phyloP scores from a whole-genome alignment of 2,329 filamentous ascomycete genomes.

The Aaosphaeria arxii region DNA sequence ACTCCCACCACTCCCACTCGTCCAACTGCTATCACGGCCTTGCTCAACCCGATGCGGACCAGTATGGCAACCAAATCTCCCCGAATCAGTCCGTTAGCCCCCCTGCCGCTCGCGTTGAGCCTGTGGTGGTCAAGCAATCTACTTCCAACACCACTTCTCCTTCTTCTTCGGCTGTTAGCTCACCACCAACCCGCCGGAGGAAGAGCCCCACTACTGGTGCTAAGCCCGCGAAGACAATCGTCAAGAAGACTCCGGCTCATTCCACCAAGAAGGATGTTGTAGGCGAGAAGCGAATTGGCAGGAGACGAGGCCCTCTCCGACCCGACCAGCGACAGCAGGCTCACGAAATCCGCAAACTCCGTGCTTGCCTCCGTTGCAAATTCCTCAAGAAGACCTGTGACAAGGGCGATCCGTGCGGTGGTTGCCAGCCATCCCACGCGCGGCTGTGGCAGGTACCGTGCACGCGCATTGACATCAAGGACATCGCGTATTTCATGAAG shows the following conservation, averaged over 20 bases:
- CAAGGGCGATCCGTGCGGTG: constrained; percentile 92
- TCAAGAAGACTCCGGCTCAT: constrained; percentile 67
- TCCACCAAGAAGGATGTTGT: constrained; percentile 71
- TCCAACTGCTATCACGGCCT: constrained; percentile 22
- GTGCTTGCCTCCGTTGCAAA: constrained; percentile 93
- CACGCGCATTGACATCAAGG: constrained; percentile 97
- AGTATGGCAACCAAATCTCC: constrained; percentile 38
- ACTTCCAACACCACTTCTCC: constrained; percentile 59
- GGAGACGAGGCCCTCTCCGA: constrained; percentile 82
- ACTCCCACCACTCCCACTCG: constrained; percentile 22
- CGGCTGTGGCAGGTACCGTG: constrained; percentile 96
- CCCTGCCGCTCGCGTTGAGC: constrained; percentile 63
- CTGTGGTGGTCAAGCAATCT: constrained; percentile 66
- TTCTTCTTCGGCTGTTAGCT: constrained; percentile 48
- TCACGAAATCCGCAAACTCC: constrained; percentile 91
- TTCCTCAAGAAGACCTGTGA: constrained; percentile 99
- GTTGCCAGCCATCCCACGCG: constrained; percentile 93
- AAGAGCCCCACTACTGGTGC: constrained; percentile 65
- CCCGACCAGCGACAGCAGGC: constrained; percentile 95
- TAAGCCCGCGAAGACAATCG: constrained; percentile 80
- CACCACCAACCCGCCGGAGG: constrained; percentile 68
- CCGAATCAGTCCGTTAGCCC: constrained; percentile 60
- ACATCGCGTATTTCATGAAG: constrained; percentile 98
- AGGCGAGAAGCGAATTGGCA: constrained; percentile 88
- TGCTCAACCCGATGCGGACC: constrained; percentile 26